phyloP scores from a whole-genome alignment of 352 stramenopile species.

The Albugo laibachii region DNA sequence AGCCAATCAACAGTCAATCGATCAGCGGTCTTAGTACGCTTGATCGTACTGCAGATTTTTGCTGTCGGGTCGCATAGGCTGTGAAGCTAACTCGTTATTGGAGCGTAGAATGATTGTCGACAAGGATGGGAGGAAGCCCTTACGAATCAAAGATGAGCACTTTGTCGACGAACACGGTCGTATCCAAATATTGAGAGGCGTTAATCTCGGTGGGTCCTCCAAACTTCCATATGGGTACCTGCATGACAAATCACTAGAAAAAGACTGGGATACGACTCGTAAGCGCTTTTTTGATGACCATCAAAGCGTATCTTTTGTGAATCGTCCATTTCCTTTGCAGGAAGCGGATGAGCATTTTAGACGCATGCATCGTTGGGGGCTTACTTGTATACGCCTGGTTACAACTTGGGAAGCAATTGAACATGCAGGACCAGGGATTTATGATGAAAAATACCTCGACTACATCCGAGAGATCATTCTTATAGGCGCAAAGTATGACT shows the following conservation, averaged over 20 bases:
- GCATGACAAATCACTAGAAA: conserved; percentile 19
- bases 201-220: conserved; percentile 77
- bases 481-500: conserved; percentile 32
- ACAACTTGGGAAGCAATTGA: conserved; percentile 85
- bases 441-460: conserved; percentile 67
- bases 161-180: conserved; percentile 70
- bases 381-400: conserved; percentile 68
- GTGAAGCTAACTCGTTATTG: too few relatives aligned
- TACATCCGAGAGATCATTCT: conserved; percentile 51
- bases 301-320: conserved; percentile 42
- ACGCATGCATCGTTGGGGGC: conserved; percentile 58
- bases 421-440: conserved; percentile 56
- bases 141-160: conserved; percentile 28
- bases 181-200: conserved; percentile 53
- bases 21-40: too few relatives aligned
- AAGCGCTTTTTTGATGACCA: conserved; percentile 30
- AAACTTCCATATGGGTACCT: conserved; percentile 56
- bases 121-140: neutral
- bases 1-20: too few relatives aligned
- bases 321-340: conserved; percentile 62
- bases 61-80: too few relatives aligned
- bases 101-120: too few relatives aligned
- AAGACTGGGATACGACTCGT: conserved; percentile 1
- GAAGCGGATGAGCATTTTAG: conserved; percentile 66
- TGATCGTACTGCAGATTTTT: too few relatives aligned